Conservation (phyloP, 2,329 filamentous ascomycete species). For the Clarireedia sp. region DNA sequence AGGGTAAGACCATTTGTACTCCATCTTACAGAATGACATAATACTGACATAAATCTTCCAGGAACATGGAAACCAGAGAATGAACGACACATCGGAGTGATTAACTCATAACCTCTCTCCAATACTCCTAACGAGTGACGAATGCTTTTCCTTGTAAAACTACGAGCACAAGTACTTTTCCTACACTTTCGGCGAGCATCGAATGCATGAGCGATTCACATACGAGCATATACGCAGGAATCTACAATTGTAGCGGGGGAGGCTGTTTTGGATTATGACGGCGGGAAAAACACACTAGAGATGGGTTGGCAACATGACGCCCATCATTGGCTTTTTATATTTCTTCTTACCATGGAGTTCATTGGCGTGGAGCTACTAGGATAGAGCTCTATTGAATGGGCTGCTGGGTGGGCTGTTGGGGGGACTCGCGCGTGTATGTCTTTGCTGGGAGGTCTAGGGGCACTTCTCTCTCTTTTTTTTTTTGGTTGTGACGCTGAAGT, state of each 20-base stretch:
- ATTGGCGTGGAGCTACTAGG: background rate
- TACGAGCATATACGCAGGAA: background rate
- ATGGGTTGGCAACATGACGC: background rate
- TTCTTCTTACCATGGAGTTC: conserved; percentile 7
- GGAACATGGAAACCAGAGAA: conserved; percentile 70
- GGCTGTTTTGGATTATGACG: background rate
- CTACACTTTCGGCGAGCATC: conserved; percentile 7
- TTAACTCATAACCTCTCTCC: background rate
- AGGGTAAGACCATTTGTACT: conserved; percentile 53
- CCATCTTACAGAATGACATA: background rate
- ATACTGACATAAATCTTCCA: conserved; percentile 28
- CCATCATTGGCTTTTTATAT: background rate
- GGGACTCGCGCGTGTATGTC: background rate
- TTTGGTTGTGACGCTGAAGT: conserved; percentile 6
- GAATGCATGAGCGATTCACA: conserved; percentile 9
- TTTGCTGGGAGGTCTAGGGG: background rate
- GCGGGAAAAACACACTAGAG: background rate
- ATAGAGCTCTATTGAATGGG: background rate
- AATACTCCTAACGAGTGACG: background rate
- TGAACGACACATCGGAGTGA: conserved; percentile 57
- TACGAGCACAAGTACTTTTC: background rate
- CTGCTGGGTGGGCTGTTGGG: background rate
- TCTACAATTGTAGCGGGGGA: background rate
- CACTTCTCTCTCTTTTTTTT: background rate
- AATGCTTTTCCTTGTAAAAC: background rate